A percentile compares a stretch with the other conserved stretches of the same genome.
phyloP scores from a whole-genome alignment of 2,329 filamentous ascomycete genomes.

The Diaporthe citrichinensis region DNA sequence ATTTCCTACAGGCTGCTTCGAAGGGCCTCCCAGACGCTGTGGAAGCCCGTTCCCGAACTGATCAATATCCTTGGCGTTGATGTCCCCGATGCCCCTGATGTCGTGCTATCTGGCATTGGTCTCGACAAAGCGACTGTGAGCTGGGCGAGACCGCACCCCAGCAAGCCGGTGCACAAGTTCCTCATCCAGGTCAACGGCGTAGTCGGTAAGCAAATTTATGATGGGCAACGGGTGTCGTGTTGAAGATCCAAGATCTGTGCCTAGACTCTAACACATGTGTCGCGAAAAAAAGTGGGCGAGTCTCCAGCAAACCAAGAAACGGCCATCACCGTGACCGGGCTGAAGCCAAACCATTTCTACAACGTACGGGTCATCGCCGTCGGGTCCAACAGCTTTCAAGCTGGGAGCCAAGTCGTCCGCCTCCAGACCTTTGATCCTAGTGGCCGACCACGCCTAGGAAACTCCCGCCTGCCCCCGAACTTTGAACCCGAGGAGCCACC shows the following conservation, averaged over 20 bases:
- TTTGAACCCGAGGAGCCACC: slow-evolving; percentile 67
- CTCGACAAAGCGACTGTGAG: slow-evolving; percentile 89
- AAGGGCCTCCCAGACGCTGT: slow-evolving; percentile 88
- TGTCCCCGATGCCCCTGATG: slow-evolving; percentile 89
- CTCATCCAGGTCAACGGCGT: slow-evolving; percentile 94
- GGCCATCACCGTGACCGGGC: slow-evolving; percentile 90
- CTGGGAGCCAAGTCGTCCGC: slow-evolving; percentile 87
- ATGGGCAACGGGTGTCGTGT: slow-evolving; percentile 41
- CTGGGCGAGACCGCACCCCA: slow-evolving; percentile 82
- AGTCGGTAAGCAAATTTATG: slow-evolving; percentile 72
- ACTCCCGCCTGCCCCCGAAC: slow-evolving; percentile 69
- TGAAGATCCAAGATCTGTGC: slow-evolving; percentile 39
- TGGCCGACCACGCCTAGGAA: slow-evolving; percentile 72
- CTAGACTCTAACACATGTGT: slow-evolving; percentile 34
- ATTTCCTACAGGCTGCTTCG: slow-evolving; percentile 77
- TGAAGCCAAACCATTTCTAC: slow-evolving; percentile 90
- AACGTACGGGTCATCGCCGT: slow-evolving; percentile 94
- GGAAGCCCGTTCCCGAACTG: slow-evolving; percentile 91
- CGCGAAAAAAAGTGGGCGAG: slow-evolving; percentile 77
- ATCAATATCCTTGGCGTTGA: slow-evolving; percentile 94
- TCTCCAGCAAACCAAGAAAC: slow-evolving; percentile 82
- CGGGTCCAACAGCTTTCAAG: slow-evolving; percentile 92
- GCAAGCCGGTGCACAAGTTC: slow-evolving; percentile 84
- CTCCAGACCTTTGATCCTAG: slow-evolving; percentile 81
- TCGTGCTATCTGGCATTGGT: slow-evolving; percentile 91